Conservation (phyloP, 2,329 filamentous ascomycete genomes). For the Pseudocercospora macadamiae region DNA sequence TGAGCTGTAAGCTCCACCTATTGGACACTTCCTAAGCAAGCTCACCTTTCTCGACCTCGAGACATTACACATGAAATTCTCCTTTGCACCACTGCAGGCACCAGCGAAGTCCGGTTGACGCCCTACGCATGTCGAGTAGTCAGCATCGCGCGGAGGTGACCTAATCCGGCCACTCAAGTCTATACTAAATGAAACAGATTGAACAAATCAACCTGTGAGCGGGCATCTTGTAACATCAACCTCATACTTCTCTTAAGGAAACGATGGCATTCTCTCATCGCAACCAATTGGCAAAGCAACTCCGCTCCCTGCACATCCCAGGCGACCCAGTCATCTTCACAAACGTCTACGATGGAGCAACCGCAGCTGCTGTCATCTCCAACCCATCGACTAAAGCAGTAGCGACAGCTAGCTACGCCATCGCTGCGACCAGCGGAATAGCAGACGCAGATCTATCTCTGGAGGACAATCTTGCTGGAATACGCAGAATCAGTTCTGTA, state of each 20-base stretch:
- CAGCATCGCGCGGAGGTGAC: too few relatives aligned
- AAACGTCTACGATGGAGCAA: constrained; percentile 59
- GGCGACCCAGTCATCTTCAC: constrained; percentile 57
- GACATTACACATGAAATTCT: too few relatives aligned
- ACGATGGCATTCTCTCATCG: constrained; percentile 17
- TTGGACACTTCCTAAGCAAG: not conserved
- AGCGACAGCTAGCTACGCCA: constrained; percentile 42
- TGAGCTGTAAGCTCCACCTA: not conserved
- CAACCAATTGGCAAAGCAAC: constrained; percentile 15
- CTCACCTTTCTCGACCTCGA: too few relatives aligned
- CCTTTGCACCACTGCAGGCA: not conserved
- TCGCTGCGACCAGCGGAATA: constrained; percentile 39
- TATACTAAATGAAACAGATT: too few relatives aligned
- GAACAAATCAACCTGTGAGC: too few relatives aligned
- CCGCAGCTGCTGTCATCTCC: constrained; percentile 51
- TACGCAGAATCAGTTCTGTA: constrained; percentile 50
- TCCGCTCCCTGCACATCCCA: constrained; percentile 53
- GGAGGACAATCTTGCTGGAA: constrained; percentile 55
- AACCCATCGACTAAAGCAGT: constrained; percentile 49
- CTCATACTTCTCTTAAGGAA: not conserved
- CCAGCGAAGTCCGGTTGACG: not conserved
- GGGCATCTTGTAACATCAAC: too few relatives aligned
- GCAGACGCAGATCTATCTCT: constrained; percentile 49
- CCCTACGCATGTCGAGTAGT: not conserved
- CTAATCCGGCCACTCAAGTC: too few relatives aligned